A percentile compares a stretch with the other conserved stretches of the same genome.
Evolutionary conservation across 2,329 filamentous ascomycete genomes (phyloP).

Genomic region (Cryphonectria carpinicola): DNA sequence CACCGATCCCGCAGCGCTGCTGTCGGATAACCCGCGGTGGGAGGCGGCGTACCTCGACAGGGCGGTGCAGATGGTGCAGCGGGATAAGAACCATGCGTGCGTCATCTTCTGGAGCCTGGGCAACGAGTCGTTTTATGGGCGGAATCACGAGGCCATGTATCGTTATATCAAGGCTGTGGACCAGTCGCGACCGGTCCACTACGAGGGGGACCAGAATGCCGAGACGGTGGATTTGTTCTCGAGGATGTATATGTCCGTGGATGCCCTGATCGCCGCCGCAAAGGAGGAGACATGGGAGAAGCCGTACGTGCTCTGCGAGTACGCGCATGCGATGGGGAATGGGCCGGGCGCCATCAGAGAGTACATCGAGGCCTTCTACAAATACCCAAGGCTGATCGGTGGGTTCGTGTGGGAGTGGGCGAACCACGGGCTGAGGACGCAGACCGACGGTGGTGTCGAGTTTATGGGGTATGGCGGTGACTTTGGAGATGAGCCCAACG

Average conservation of each 20-base stretch:
- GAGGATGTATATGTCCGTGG: slow-evolving; percentile 62
- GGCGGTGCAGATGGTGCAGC: slow-evolving; percentile 62
- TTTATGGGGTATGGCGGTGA: slow-evolving; percentile 61
- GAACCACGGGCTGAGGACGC: slow-evolving; percentile 54
- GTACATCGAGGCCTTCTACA: slow-evolving; percentile 65
- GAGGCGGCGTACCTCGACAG: slow-evolving; percentile 66
- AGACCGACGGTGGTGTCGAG: slow-evolving; percentile 44
- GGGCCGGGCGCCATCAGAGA: slow-evolving; percentile 68
- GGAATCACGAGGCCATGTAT: slow-evolving; percentile 67
- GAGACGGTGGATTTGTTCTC: slow-evolving; percentile 62
- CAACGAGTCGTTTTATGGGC: slow-evolving; percentile 69
- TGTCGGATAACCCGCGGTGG: slow-evolving; percentile 61
- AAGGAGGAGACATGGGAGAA: slow-evolving; percentile 45
- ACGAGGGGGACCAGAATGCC: slow-evolving; percentile 62
- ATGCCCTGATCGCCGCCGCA: slow-evolving; percentile 44
- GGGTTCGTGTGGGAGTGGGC: slow-evolving; percentile 67
- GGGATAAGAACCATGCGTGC: slow-evolving; percentile 68
- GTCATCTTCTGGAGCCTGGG: slow-evolving; percentile 70
- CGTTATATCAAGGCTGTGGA: slow-evolving; percentile 61
- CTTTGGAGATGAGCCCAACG: slow-evolving; percentile 61
- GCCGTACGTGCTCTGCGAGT: slow-evolving; percentile 58
- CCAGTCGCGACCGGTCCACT: slow-evolving; percentile 60
- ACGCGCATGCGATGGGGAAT: slow-evolving; percentile 66
- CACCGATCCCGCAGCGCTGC: slow-evolving; percentile 49
- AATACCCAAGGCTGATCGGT: slow-evolving; percentile 61